Evolutionary conservation across 2,329 filamentous ascomycete genomes (phyloP).

Genomic region (Hirsutella thompsonii): DNA sequence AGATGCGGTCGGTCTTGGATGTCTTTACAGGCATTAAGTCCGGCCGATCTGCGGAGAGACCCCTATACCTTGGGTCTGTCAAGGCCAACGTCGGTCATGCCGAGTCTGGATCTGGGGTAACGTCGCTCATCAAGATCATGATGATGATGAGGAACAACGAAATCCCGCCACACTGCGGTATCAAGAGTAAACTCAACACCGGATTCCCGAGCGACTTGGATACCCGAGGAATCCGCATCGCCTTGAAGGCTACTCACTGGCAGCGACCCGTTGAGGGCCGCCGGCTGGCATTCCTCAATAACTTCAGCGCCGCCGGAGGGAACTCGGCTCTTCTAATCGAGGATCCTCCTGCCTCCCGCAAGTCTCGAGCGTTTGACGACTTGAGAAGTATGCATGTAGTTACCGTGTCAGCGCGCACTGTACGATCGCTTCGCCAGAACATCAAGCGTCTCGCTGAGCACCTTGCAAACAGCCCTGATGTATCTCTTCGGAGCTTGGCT

Average conservation of each 20-base stretch:
- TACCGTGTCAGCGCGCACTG: not conserved
- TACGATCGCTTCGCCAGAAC: not conserved
- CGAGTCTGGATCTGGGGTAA: slow-evolving; percentile 28
- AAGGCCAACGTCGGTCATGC: slow-evolving; percentile 40
- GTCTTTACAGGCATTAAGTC: not conserved
- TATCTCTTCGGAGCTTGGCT: not conserved
- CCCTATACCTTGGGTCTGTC: slow-evolving; percentile 32
- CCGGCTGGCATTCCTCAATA: slow-evolving; percentile 31
- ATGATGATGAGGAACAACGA: slow-evolving; percentile 32
- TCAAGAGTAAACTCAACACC: slow-evolving; percentile 34
- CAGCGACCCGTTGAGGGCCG: slow-evolving; percentile 9
- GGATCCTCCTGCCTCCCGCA: slow-evolving; percentile 32
- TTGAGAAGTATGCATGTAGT: not conserved
- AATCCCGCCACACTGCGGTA: slow-evolving; percentile 40
- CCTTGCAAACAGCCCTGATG: not conserved
- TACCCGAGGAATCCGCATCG: slow-evolving; percentile 25
- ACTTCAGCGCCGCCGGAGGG: slow-evolving; percentile 39
- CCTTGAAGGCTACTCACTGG: slow-evolving; percentile 22
- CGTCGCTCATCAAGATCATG: slow-evolving; percentile 31
- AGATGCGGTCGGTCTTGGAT: not conserved
- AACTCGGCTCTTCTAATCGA: slow-evolving; percentile 52
- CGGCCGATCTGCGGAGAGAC: slow-evolving; percentile 4
- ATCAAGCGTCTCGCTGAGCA: not conserved
- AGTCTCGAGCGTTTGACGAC: not conserved
- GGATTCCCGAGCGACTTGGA: slow-evolving; percentile 26